Base-by-base conservation (phyloP, 2,329 filamentous ascomycete genomes). In the Talaromyces sp. region DNA sequence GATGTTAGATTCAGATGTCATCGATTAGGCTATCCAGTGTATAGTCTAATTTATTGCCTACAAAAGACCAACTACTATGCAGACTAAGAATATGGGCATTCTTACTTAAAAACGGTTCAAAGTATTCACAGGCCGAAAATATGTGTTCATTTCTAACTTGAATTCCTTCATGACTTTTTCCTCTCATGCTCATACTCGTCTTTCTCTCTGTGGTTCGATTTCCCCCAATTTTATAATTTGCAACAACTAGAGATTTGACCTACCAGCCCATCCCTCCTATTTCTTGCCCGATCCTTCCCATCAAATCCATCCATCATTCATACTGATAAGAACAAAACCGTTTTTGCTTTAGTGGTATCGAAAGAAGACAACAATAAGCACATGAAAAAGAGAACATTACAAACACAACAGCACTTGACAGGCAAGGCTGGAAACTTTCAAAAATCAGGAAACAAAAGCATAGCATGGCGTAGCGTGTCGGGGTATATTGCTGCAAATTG, bases 401-500 rank as follows among this genome's bases (percentile, higher is more conserved):
- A 75, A 75, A 76, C 71, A 71, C 68, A 69, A 70, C 50, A 54
- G 50, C 50, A 54, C 50, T 44, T 57, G 39, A 44, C 48, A 62
- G 66, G 58, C 55, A 62, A 44, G 63, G 50, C 50, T 54, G 67
- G 58, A 62, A 59, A 67, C 66, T 69, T 66, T 12, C 66, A 66
- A 66, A 68, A 69, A 70, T 66, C 40, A 66, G 70, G 69, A 66
- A 72, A 71, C 66, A 74, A 72, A 66, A 64, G 31, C 48, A 55
- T 55, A 16, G 48, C 42, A 63, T 59, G 31, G 58, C 50, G 64
- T 68, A 69, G 69, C 71, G 69, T 70, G 69, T 74, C 73, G 76
- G 76, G 76, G 76, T 78, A 78, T 78, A 78, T 75, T 77, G 76
- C 75, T 75, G 73, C 71, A 74, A 77, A 75, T 73, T 73, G 72